A percentile compares a stretch with the other conserved stretches of the same genome.
phyloP scores from a whole-genome alignment of 2,329 filamentous ascomycete species.

The Knoxdaviesia capensis region DNA sequence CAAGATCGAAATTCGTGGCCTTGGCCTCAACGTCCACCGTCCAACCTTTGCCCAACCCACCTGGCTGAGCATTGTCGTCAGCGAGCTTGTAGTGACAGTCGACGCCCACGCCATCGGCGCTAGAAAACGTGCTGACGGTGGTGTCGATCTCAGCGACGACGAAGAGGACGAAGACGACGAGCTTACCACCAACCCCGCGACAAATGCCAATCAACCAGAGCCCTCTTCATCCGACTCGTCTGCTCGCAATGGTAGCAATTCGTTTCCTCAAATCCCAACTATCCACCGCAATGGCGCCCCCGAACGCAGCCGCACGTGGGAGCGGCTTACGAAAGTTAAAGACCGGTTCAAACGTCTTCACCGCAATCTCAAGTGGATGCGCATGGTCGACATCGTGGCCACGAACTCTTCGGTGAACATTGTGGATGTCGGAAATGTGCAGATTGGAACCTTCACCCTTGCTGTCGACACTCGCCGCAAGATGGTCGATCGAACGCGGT shows the following conservation, averaged over 20 bases:
- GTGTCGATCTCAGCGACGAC: conserved; percentile 11
- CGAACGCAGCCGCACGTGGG: conserved; percentile 57
- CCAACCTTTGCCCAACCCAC: conserved; percentile 95
- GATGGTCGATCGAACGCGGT: conserved; percentile 73
- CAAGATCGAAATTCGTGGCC: conserved; percentile 70
- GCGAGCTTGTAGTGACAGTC: conserved; percentile 66
- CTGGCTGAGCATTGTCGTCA: conserved; percentile 80
- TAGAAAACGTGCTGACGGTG: conserved; percentile 15
- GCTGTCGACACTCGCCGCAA: conserved; percentile 82
- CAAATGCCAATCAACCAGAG: background rate
- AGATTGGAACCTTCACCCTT: conserved; percentile 66
- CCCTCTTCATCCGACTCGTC: conserved; percentile 2
- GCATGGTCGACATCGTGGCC: conserved; percentile 74
- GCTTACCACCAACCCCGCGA: conserved; percentile 2
- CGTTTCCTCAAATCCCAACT: conserved; percentile 4
- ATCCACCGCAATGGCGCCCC: conserved; percentile 9
- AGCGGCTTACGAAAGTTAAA: conserved; percentile 56
- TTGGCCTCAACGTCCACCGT: conserved; percentile 74
- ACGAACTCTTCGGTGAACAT: conserved; percentile 61
- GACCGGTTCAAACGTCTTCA: conserved; percentile 76
- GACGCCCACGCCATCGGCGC: conserved; percentile 49
- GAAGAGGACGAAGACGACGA: conserved; percentile 10
- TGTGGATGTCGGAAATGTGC: conserved; percentile 62
- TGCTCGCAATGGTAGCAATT: too few relatives aligned
- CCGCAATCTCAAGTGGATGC: conserved; percentile 69